Evolutionary conservation across 768 basidiomycete genomes (phyloP).

Genomic region (Lyophyllum decastes): DNA sequence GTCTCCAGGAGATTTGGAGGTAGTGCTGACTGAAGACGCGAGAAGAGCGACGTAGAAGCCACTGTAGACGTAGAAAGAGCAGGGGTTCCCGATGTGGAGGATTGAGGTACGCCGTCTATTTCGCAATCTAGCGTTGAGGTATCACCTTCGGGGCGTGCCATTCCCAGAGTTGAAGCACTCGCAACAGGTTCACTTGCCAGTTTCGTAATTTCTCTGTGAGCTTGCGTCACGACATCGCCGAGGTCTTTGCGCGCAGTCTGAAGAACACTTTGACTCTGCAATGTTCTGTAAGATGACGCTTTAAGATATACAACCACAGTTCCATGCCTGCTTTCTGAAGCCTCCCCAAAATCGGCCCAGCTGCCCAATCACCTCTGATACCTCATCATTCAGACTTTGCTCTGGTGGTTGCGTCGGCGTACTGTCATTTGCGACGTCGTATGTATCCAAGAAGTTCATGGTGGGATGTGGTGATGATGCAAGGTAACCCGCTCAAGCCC

Average conservation of each 20-base stretch:
- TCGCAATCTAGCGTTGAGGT: constrained; percentile 9
- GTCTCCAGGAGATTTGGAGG: constrained; percentile 74
- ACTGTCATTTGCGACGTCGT: constrained; percentile 53
- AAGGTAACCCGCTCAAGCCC: not conserved
- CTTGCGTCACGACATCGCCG: constrained; percentile 71
- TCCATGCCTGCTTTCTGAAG: constrained; percentile 80
- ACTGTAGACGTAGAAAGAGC: constrained; percentile 20
- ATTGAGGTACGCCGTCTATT: constrained; percentile 7
- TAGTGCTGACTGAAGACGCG: constrained; percentile 71
- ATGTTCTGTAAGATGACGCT: not conserved
- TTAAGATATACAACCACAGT: not conserved
- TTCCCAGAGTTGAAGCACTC: constrained; percentile 20
- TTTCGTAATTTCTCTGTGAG: constrained; percentile 75
- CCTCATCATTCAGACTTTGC: constrained; percentile 81
- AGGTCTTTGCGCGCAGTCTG: constrained; percentile 75
- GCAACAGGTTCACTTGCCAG: constrained; percentile 37
- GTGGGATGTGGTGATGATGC: not conserved
- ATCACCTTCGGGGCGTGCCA: constrained; percentile 15
- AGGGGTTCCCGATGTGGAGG: constrained; percentile 15
- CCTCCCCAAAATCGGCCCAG: constrained; percentile 89
- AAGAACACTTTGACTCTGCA: constrained; percentile 56
- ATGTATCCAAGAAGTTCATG: constrained; percentile 80
- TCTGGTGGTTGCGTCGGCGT: constrained; percentile 50
- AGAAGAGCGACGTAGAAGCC: constrained; percentile 45
- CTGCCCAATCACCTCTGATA: constrained; percentile 86